Evolutionary conservation across 495 filamentous ascomycete genomes (phyloP), one percentile per base, ranked within the genome.

Genomic region (Penicillium paxilli): DNA sequence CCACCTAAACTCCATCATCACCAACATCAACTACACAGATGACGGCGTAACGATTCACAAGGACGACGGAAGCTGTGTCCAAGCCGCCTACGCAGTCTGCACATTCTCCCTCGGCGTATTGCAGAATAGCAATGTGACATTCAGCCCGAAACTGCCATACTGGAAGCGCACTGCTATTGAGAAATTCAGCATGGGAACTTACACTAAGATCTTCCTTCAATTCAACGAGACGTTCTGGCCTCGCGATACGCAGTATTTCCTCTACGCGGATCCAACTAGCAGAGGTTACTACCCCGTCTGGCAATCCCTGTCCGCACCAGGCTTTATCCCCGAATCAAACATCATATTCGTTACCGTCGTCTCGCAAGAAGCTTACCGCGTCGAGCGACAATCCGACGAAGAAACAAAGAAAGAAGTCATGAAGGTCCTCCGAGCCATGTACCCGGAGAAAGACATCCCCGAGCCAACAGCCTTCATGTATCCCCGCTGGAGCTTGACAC

Each of bases 201-300:
- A 90, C 73, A 91, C 86, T 50, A 91, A 90, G 61, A 84, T 91
- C 56, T 91, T 91, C 75, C 67, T 90, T 11, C 87, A 88, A 50
- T 92, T 90, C 66, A 77, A 81, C 51, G 69, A 85, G 30, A 82
- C 83, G 5, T 92, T 89, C 70, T 92, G 88, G 88, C 80, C 86
- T 42, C 61, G 60, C 5, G 73, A 84, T 20, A 84, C 82, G 3
- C 80, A 91, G 60, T 90, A 82, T 70, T 83, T 86, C 62, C 80
- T 92, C 11, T 91, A 91, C 62, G 87, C 88, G 10, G 80, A 82
- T 46, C 79, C 84, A 0, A 71, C 67, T 11, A 70, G 68, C 24
- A 78, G 88, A 17, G 88, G 88, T 33, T 87, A 84, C 65, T 90
- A 87, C 55, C 86, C 88, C 1, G 72, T 90, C 38, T 90, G 78